These are phyloP conservation scores for Solanum bukasovii DNA, from an alignment of 257 asterid genomes.

Conservation along the genomic window DNA sequence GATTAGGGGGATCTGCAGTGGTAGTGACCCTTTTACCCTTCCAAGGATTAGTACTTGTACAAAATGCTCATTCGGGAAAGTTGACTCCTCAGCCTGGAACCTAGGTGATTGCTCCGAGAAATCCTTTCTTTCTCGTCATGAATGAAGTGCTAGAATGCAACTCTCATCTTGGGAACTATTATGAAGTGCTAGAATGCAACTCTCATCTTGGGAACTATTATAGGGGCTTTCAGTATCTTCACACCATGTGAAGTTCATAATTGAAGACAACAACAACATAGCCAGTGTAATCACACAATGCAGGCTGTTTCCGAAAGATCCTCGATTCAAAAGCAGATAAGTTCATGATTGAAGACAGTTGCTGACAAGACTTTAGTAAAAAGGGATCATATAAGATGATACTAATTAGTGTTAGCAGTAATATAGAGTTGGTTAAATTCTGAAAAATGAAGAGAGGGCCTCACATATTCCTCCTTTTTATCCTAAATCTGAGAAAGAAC, in stretches of 20 bases:
- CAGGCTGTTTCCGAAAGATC: not conserved
- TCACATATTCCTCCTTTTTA: not conserved
- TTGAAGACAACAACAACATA: not conserved
- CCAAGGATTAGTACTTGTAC: not conserved
- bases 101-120: not conserved
- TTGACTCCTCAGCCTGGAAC: not conserved
- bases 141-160: not conserved
- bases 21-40: not conserved
- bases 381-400: not conserved
- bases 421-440: not conserved
- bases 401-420: not conserved
- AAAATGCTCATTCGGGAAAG: not conserved
- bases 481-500: not conserved
- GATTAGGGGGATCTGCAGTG: not conserved
- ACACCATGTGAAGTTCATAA: not conserved
- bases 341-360: not conserved
- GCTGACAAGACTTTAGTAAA: rapidly evolving
- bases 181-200: not conserved
- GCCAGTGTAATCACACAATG: not conserved
- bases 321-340: not conserved
- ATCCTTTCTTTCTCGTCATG: not conserved
- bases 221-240: not conserved
- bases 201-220: not conserved
- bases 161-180: not conserved
- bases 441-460: not conserved